Percentiles rank a stretch among this genome's conserved stretches.
Evolutionary conservation across 768 basidiomycete species (phyloP).

Genomic region (Trametes gibbosa): DNA sequence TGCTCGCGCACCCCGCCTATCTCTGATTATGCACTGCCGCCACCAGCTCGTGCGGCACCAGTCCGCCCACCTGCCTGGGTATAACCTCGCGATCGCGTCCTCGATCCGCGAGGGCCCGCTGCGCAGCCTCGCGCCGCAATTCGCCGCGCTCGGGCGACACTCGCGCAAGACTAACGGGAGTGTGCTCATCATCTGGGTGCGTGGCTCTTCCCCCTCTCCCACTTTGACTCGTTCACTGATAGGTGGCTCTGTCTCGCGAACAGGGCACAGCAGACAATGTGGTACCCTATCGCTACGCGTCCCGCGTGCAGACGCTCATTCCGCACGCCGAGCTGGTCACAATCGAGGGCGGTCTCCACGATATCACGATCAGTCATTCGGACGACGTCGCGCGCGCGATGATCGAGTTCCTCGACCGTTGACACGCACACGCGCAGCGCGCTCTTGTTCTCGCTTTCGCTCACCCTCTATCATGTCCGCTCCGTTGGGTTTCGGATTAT

Average conservation of each 20-base stretch:
- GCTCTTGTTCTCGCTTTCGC: not conserved
- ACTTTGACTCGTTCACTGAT: not conserved
- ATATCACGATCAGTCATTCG: constrained; percentile 32
- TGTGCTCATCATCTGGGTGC: constrained; percentile 65
- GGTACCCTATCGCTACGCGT: constrained; percentile 53
- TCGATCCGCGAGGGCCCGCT: constrained; percentile 72
- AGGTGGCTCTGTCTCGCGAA: not conserved
- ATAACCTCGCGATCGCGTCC: constrained; percentile 74
- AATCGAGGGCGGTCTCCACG: constrained; percentile 53
- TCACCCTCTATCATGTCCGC: not conserved
- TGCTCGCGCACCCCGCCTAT: not conserved
- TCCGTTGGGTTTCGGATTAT: not conserved
- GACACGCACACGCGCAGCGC: not conserved
- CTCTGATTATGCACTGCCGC: not conserved
- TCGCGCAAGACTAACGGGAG: constrained; percentile 41
- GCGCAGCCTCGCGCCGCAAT: constrained; percentile 55
- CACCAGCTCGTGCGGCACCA: constrained; percentile 70
- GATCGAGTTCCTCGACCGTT: constrained; percentile 21
- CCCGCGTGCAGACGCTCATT: constrained; percentile 44
- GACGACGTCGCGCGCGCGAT: constrained; percentile 23
- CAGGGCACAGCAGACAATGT: constrained; percentile 61
- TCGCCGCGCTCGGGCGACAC: constrained; percentile 41
- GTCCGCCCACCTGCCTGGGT: constrained; percentile 72
- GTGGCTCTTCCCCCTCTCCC: constrained; percentile 21
- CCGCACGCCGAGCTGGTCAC: constrained; percentile 45